Evolutionary conservation across 257 asterid species (phyloP).

Genomic region (Nicotiana sylvestris): DNA sequence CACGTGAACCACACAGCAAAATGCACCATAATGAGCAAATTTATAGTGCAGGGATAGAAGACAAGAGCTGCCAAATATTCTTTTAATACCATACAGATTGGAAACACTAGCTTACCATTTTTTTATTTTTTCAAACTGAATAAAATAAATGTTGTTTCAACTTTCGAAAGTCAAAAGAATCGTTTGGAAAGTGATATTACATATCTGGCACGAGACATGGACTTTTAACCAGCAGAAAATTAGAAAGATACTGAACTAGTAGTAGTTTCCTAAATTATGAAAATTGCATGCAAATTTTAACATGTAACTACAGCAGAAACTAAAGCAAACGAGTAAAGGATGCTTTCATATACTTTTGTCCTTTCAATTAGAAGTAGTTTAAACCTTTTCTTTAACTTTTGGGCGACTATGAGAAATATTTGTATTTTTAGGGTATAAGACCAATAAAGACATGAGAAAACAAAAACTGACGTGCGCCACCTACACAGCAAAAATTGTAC

Average conservation of each 20-base stretch:
- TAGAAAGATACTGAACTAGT: not conserved
- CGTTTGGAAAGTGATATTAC: constrained; percentile 5
- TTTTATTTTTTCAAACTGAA: not conserved
- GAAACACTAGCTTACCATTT: not conserved
- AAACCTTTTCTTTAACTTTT: not conserved
- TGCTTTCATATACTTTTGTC: not conserved
- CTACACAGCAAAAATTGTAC: not conserved
- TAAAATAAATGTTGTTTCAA: not conserved
- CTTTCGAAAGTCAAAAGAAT: not conserved
- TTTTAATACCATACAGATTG: not conserved
- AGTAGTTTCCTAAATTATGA: not conserved
- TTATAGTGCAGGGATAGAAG: not conserved
- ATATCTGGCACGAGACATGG: not conserved
- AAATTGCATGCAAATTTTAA: not conserved
- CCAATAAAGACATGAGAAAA: constrained; percentile 4
- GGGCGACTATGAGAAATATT: not conserved
- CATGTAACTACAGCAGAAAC: not conserved
- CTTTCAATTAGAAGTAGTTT: not conserved
- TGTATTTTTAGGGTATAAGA: not conserved
- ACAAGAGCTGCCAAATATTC: not conserved
- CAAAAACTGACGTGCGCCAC: constrained; percentile 9
- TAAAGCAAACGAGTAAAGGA: not conserved
- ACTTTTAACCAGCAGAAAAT: constrained; percentile 4
- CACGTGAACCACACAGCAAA: constrained; percentile 7
- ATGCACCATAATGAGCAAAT: constrained; percentile 3